Base-by-base conservation (phyloP, 768 basidiomycete genomes). In the Coprinellus micaceus region DNA sequence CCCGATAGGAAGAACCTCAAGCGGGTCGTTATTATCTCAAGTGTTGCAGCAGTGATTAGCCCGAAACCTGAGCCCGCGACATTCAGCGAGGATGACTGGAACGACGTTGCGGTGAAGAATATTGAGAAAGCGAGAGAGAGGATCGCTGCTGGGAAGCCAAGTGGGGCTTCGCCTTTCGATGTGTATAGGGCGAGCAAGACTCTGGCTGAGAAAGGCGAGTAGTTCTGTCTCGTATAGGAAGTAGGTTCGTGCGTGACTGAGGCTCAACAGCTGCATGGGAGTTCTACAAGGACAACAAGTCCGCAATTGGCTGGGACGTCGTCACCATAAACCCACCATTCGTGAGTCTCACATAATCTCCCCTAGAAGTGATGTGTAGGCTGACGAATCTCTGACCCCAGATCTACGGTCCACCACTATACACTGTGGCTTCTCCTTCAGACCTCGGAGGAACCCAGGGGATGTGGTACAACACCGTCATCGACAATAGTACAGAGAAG, bases 151-250 rank as follows among this genome's bases (percentile, higher is more conserved):
- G n/a, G n/a, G n/a, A n/a, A n/a, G n/a, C n/a, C n/a, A n/a, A n/a
- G n/a, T n/a, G n/a, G n/a, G n/a, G n/a, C n/a, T n/a, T n/a, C n/a
- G n/a, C n/a, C n/a, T n/a, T n/a, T n/a, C n/a, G n/a, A n/a, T n/a
- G 69, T 89, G 59, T 80, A 84, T 67, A 81, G 89, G 73, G 86
- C 66, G 89, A 87, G 87, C 85, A 86, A 58, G 67, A 82, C 37
- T 67, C 77, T n/a, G 4, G 64, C 83, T 21, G 63, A 72, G 44
- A 71, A 75, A 11, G 77, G 83, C 10, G 71, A 79, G 40, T 71
- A 80, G 56, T 70, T 82, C 48, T 84, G 84, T 80, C 82, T 0
- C 60, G 69, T 1, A 59, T 61, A 0, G 47, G 60, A 2, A 56
- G 67, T 12, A 82, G 79, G 60, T 89, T 89, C 63, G 64, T 74